These are phyloP conservation scores for Eutrema heterophyllum DNA, from an alignment of 345 rosid genomes.

Conservation along the genomic window DNA sequence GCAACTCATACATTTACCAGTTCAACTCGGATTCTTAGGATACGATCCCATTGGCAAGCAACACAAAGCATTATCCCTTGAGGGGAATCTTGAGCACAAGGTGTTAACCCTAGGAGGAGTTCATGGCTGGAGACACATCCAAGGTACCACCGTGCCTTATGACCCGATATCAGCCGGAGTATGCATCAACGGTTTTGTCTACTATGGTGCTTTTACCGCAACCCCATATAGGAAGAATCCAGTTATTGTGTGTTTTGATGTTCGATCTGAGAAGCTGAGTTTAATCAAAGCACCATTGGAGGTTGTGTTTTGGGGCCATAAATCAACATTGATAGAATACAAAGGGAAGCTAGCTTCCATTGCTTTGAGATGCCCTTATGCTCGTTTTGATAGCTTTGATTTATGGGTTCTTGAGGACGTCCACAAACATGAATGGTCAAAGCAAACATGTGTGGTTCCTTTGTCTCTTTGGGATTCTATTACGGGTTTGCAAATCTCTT, in stretches of 20 bases:
- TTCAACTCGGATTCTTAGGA: too few species aligned
- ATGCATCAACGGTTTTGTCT: conserved; percentile 7
- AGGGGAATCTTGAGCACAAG: neutral
- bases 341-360: conserved; percentile 12
- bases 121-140: neutral
- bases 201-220: neutral
- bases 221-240: neutral
- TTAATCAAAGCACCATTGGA: neutral
- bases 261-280: conserved; percentile 2
- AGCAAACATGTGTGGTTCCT: neutral
- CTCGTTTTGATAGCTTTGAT: neutral
- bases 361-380: neutral
- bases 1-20: too few species aligned
- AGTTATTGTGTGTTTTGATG: neutral
- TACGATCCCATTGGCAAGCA: too few species aligned
- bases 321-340: neutral
- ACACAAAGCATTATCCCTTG: too few species aligned
- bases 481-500: neutral
- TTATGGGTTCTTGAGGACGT: conserved; percentile 3
- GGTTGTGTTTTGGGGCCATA: neutral
- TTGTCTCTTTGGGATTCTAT: neutral
- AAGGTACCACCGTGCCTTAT: neutral
- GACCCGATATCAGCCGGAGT: neutral
- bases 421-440: conserved; percentile 6
- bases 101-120: neutral